A percentile compares a stretch with the other conserved stretches of the same genome.
Conservation (phyloP, 176 grass and related monocot genomes). For the Zoysia pacifica region DNA sequence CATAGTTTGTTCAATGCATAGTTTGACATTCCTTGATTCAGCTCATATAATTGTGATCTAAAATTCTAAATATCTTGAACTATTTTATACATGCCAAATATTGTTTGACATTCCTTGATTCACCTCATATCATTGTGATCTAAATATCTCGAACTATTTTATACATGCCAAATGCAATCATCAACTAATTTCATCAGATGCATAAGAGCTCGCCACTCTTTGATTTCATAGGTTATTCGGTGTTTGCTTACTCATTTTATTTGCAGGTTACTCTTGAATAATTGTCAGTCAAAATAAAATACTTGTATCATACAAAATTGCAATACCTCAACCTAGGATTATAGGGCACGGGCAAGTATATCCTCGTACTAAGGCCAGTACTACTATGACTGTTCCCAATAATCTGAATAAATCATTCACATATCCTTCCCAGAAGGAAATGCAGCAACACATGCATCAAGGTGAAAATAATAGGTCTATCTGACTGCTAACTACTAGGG, state of each 20-base stretch:
- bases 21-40: background rate
- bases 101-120: background rate
- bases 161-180: slow-evolving; percentile 9
- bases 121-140: background rate
- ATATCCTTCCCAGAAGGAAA: background rate
- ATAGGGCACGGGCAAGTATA: background rate
- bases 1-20: too few species aligned
- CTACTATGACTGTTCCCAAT: background rate
- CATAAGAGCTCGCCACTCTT: background rate
- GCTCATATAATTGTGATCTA: background rate
- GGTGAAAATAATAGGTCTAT: background rate
- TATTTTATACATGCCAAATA: slow-evolving; percentile 17
- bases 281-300: background rate
- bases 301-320: background rate
- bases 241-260: background rate
- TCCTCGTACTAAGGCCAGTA: background rate
- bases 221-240: background rate
- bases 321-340: background rate
- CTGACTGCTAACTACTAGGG: background rate
- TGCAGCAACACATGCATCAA: background rate
- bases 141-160: slow-evolving; percentile 22
- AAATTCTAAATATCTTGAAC: background rate
- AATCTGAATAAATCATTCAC: background rate
- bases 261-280: background rate
- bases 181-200: background rate